Conservation (phyloP, 2,329 filamentous ascomycete species). For the Ascochyta fabae region DNA sequence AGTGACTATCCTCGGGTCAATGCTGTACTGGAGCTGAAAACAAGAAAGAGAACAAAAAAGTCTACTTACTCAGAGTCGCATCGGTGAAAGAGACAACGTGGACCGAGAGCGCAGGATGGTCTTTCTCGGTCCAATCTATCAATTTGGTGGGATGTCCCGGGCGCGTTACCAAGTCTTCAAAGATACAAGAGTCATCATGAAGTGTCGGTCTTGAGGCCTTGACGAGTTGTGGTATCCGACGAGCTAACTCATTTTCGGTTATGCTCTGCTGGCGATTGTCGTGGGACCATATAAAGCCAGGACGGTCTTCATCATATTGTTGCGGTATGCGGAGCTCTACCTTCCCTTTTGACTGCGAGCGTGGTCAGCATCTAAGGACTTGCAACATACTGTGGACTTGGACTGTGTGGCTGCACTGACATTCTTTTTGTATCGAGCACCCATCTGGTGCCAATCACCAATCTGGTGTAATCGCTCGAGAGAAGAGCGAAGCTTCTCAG, state of each 20-base stretch:
- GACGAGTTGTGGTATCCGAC: no score
- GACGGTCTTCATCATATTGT: neutral
- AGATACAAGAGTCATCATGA: neutral
- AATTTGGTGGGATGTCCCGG: neutral
- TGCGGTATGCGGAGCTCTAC: neutral
- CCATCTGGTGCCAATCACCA: neutral
- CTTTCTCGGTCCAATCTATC: neutral
- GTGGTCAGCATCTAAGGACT: neutral
- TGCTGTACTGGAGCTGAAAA: no score
- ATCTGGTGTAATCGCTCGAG: neutral
- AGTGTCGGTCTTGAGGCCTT: neutral
- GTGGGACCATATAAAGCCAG: neutral
- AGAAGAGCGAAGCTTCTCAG: neutral
- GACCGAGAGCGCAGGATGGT: neutral
- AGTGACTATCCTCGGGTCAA: no score
- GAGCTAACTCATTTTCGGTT: neutral
- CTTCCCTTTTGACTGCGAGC: neutral
- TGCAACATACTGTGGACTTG: neutral
- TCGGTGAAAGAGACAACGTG: conserved; percentile 24
- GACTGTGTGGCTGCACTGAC: neutral
- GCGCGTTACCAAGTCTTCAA: neutral
- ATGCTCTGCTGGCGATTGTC: neutral
- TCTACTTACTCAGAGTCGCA: conserved; percentile 19
- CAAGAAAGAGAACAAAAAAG: no score
- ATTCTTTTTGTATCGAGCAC: conserved; percentile 1